Evolutionary conservation across 305 asterid genomes (phyloP).

Genomic region (Rubia balearica): DNA sequence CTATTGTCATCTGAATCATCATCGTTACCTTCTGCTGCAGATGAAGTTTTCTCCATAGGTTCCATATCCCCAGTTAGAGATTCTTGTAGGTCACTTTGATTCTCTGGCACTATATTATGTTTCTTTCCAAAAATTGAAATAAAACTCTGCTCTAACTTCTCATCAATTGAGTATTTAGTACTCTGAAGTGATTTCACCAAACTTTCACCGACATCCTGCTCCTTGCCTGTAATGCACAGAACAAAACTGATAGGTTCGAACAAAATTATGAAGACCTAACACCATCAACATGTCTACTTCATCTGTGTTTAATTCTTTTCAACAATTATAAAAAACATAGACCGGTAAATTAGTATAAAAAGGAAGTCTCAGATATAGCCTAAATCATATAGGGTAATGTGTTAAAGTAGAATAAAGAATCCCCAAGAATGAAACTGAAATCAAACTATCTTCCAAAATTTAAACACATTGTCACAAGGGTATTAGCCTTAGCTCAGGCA

Average conservation of each 20-base stretch:
- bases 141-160: constrained; percentile 66
- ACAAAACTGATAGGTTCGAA: constrained; percentile 17
- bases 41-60: constrained; percentile 33
- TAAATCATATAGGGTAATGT: neutral
- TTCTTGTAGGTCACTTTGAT: constrained; percentile 27
- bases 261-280: constrained; percentile 6
- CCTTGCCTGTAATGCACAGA: constrained; percentile 45
- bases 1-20: constrained; percentile 35
- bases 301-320: neutral
- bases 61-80: constrained; percentile 25
- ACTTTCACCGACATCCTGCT: constrained; percentile 75
- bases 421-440: constrained; percentile 55
- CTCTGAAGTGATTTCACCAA: constrained; percentile 88
- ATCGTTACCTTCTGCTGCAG: constrained; percentile 33
- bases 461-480: too few relatives aligned
- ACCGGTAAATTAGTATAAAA: neutral
- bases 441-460: constrained; percentile 5
- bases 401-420: constrained; percentile 21
- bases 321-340: neutral
- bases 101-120: constrained; percentile 25
- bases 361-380: neutral
- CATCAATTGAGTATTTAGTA: constrained; percentile 68
- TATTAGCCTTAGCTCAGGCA: neutral
- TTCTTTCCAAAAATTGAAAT: constrained; percentile 60
- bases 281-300: neutral